Percentiles rank a stretch among this genome's conserved stretches.
These are phyloP conservation scores for Colletotrichum sansevieriae DNA, from an alignment of 2,329 filamentous ascomycete species.

Conservation along the genomic window DNA sequence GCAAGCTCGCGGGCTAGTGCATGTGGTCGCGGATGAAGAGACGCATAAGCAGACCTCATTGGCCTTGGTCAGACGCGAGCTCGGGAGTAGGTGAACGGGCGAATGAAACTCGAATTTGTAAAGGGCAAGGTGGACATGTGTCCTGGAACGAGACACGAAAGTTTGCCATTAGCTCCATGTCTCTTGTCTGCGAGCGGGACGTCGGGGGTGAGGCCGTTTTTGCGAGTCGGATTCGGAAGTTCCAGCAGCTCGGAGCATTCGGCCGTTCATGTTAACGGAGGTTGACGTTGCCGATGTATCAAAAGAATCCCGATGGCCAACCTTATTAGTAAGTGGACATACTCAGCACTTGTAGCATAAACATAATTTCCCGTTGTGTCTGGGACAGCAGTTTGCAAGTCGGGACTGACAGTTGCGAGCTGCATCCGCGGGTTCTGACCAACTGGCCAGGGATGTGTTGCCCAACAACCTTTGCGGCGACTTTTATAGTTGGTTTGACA, in stretches of 20 bases:
- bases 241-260: constrained; percentile 9
- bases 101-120: constrained; percentile 10
- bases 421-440: not conserved
- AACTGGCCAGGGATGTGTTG: constrained; percentile 9
- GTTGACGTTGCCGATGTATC: constrained; percentile 28
- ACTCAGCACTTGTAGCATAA: constrained; percentile 2
- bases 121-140: not conserved
- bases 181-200: not conserved
- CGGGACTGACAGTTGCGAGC: not conserved
- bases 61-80: constrained; percentile 12
- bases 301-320: constrained; percentile 22
- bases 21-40: constrained; percentile 17
- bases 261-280: constrained; percentile 24
- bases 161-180: constrained; percentile 5
- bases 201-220: constrained; percentile 15
- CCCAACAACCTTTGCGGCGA: constrained; percentile 32
- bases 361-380: constrained; percentile 20
- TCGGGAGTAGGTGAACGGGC: constrained; percentile 13
- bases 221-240: constrained; percentile 28
- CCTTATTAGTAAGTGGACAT: constrained; percentile 12
- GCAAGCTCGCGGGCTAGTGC: constrained; percentile 22
- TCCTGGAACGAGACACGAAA: not conserved
- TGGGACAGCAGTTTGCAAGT: constrained; percentile 16
- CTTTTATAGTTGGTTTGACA: constrained; percentile 36
- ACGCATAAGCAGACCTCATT: constrained; percentile 19